phyloP scores from a whole-genome alignment of 2,329 filamentous ascomycete genomes.

The Neocucurbitaria cava region DNA sequence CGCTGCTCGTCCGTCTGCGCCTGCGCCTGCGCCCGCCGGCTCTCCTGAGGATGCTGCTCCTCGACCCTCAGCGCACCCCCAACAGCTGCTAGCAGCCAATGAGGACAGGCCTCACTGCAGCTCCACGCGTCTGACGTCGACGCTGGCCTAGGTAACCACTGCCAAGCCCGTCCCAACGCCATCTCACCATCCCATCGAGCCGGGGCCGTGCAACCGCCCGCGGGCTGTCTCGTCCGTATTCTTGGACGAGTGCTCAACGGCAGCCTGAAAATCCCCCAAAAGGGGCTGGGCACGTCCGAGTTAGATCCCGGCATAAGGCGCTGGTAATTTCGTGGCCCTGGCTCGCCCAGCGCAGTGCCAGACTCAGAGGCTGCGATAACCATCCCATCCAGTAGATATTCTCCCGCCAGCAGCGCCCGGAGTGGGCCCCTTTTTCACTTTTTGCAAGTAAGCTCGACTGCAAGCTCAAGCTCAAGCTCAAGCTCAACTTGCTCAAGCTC shows the following conservation, averaged over 20 bases:
- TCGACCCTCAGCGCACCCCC: constrained; percentile 20
- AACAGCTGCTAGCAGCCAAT: constrained; percentile 26
- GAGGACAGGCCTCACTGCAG: constrained; percentile 13
- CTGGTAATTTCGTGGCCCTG: constrained; percentile 19
- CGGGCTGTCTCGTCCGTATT: constrained; percentile 25
- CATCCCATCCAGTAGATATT: not conserved
- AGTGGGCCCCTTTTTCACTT: constrained; percentile 12
- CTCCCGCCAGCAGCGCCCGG: not conserved
- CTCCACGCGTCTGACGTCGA: constrained; percentile 35
- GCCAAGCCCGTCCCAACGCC: constrained; percentile 24
- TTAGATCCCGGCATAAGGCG: constrained; percentile 19
- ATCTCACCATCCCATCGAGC: constrained; percentile 19
- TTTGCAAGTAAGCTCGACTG: not conserved
- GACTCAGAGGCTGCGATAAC: constrained; percentile 1
- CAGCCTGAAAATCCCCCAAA: constrained; percentile 26
- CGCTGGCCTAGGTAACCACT: constrained; percentile 23
- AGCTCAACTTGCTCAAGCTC: no score
- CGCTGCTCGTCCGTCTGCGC: not conserved
- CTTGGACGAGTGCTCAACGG: constrained; percentile 27
- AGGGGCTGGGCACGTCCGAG: constrained; percentile 12
- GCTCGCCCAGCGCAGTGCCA: constrained; percentile 2
- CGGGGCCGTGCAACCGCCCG: constrained; percentile 29
- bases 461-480: no score
- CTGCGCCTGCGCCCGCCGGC: not conserved
- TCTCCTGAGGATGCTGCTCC: not conserved